Percentiles rank a stretch among this genome's conserved stretches.
phyloP scores from a whole-genome alignment of 2,329 filamentous ascomycete species.

The Phyllosticta ampelicida region DNA sequence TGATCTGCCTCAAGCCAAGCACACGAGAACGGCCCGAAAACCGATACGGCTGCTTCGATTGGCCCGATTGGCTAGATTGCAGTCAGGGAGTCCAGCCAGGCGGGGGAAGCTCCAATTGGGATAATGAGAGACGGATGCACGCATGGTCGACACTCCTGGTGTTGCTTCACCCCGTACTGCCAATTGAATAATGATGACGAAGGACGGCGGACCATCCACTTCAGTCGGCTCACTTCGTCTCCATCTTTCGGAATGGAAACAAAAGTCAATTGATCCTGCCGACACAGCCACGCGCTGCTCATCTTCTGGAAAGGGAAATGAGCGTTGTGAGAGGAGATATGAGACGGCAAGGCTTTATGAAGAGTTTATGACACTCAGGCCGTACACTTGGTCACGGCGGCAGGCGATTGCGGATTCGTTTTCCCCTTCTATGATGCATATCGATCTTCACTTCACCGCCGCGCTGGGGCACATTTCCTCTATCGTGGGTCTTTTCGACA shows the following conservation, averaged over 20 bases:
- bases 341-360: background rate
- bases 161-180: background rate
- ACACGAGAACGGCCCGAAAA: conserved; percentile 10
- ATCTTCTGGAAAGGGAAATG: background rate
- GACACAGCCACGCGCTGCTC: background rate
- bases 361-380: background rate
- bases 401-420: background rate
- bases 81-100: background rate
- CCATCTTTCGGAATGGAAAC: background rate
- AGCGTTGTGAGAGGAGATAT: background rate
- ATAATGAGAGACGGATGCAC: background rate
- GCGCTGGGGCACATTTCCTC: background rate
- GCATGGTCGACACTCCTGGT: background rate
- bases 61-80: background rate
- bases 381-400: background rate
- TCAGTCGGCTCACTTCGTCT: background rate
- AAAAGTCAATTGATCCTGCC: background rate
- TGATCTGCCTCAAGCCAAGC: conserved; percentile 5
- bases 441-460: background rate
- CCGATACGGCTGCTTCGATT: background rate
- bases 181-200: background rate
- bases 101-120: background rate
- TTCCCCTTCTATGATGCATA: background rate
- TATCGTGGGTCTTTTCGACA: background rate
- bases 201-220: background rate